A percentile compares a stretch with the other conserved stretches of the same genome.
Evolutionary conservation across 2,329 filamentous ascomycete genomes (phyloP).

Genomic region (Fusarium fracticaudum): DNA sequence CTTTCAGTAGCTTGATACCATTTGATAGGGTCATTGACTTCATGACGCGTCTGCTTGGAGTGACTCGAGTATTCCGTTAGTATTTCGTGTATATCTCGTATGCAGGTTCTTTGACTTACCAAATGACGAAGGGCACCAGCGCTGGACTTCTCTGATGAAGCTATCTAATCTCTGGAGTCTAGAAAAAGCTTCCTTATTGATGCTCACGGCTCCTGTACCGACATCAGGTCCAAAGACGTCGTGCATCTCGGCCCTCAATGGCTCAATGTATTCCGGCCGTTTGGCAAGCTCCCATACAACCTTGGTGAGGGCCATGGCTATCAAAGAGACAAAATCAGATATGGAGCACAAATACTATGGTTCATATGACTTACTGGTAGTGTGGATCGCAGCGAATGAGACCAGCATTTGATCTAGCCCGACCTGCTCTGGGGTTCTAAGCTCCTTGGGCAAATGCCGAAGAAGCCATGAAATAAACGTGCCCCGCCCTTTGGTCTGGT

Average conservation of each 20-base stretch:
- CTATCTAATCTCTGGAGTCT: not conserved
- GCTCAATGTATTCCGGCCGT: not conserved
- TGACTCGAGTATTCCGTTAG: not conserved
- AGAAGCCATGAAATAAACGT: not conserved
- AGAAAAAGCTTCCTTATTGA: not conserved
- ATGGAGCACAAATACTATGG: fast-evolving
- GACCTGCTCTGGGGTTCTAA: not conserved
- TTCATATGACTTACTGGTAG: not conserved
- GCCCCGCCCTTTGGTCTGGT: fast-evolving
- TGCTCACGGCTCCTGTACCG: fast-evolving
- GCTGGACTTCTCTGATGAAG: not conserved
- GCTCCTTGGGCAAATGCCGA: not conserved
- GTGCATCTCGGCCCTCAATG: not conserved
- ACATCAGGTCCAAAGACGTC: fast-evolving
- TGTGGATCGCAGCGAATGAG: not conserved
- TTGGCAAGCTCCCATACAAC: not conserved
- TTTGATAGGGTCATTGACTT: not conserved
- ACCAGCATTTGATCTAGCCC: not conserved
- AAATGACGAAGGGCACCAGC: not conserved
- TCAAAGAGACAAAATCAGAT: fast-evolving
- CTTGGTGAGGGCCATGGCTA: not conserved
- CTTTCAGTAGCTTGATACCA: not conserved
- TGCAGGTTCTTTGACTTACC: not conserved
- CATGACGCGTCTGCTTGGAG: not conserved
- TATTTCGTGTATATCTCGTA: fast-evolving